Conservation (phyloP, 2,329 filamentous ascomycete species). For the Aspergillus persii region DNA sequence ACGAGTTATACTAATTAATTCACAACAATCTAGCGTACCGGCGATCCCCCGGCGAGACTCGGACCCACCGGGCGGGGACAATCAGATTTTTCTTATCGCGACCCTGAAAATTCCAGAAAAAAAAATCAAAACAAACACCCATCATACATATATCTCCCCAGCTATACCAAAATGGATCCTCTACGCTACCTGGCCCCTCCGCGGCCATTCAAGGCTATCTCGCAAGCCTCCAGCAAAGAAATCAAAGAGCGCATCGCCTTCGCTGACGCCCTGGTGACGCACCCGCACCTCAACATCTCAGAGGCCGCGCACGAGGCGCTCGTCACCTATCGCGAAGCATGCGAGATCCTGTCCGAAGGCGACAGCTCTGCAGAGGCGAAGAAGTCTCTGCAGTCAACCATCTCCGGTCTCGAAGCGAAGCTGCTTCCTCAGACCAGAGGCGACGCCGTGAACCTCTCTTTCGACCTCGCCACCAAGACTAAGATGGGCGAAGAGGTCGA, state of each 20-base stretch:
- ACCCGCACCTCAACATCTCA: slow-evolving; percentile 1
- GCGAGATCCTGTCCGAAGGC: slow-evolving; percentile 5
- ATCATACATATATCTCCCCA: background rate
- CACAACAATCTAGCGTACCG: no score
- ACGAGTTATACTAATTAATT: no score
- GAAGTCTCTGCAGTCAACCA: background rate
- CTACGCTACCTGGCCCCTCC: slow-evolving; percentile 14
- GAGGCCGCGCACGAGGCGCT: slow-evolving; percentile 2
- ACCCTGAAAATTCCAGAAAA: background rate
- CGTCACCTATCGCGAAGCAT: slow-evolving; percentile 5
- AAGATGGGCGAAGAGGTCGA: slow-evolving; percentile 16
- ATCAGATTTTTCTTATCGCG: background rate
- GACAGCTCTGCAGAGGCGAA: background rate
- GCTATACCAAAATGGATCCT: slow-evolving; percentile 6
- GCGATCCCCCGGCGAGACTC: background rate
- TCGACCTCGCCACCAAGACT: slow-evolving; percentile 13
- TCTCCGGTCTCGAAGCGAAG: background rate
- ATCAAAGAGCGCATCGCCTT: slow-evolving; percentile 10
- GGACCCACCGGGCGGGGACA: background rate
- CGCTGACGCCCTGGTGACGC: slow-evolving; percentile 3
- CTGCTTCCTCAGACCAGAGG: background rate
- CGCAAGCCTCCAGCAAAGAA: slow-evolving; percentile 5
- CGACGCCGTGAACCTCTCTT: slow-evolving; percentile 6
- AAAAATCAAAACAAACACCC: background rate
- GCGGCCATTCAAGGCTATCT: slow-evolving; percentile 6